Evolutionary conservation across 2,329 filamentous ascomycete species (phyloP).

Genomic region (Xylaria hypoxylon): DNA sequence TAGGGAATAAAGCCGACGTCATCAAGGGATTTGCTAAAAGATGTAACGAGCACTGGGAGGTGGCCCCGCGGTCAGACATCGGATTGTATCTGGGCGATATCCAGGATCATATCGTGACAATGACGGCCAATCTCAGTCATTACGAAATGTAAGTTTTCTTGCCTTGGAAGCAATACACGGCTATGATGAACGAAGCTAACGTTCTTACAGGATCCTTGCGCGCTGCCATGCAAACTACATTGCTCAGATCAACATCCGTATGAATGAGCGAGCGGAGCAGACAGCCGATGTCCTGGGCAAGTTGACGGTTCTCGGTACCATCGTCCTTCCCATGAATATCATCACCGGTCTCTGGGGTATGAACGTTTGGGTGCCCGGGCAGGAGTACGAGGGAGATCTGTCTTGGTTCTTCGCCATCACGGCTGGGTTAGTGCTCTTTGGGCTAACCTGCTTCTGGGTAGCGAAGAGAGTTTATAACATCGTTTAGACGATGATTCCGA

Average conservation of each 20-base stretch:
- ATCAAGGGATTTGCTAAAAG: conserved; percentile 99
- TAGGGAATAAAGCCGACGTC: conserved; percentile 98
- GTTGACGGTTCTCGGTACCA: conserved; percentile 94
- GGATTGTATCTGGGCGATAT: conserved; percentile 98
- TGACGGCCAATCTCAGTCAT: conserved; percentile 95
- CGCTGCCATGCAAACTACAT: conserved; percentile 96
- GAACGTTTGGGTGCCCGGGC: conserved; percentile 96
- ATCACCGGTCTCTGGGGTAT: conserved; percentile 99
- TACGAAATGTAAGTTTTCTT: conserved; percentile 83
- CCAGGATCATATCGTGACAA: conserved; percentile 98
- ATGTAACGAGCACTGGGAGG: conserved; percentile 98
- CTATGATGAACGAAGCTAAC: conserved; percentile 19
- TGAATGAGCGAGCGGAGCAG: conserved; percentile 97
- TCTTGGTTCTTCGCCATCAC: conserved; percentile 82
- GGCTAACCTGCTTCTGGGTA: conserved; percentile 80
- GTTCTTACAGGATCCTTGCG: conserved; percentile 77
- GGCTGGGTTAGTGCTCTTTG: conserved; percentile 81
- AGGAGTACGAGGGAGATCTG: conserved; percentile 80
- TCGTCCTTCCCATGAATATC: conserved; percentile 98
- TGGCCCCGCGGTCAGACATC: conserved; percentile 94
- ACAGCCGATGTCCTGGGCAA: conserved; percentile 95
- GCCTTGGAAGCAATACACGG: background rate
- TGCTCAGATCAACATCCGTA: conserved; percentile 98
- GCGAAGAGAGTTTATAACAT: conserved; percentile 88
- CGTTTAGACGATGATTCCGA: conserved; percentile 34